A percentile compares a stretch with the other conserved stretches of the same genome.
Conservation (phyloP, 352 stramenopile species). For the Pythium utonaiense region DNA sequence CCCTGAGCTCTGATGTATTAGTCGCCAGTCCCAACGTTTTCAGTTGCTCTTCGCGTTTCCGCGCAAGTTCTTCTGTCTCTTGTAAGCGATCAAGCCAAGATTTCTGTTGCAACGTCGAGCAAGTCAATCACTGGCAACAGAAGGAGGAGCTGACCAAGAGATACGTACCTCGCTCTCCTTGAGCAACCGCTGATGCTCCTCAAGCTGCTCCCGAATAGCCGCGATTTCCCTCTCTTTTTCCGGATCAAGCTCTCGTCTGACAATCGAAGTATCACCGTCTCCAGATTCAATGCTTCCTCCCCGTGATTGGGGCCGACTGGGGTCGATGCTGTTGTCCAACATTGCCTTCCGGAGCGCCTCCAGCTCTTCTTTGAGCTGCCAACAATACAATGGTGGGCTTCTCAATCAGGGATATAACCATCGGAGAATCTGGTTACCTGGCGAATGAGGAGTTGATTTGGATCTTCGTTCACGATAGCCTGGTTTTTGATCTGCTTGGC, state of each 20-base stretch:
- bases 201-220: conserved; percentile 65
- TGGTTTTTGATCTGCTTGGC: conserved; percentile 94
- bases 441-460: conserved; percentile 83
- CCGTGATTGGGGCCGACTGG: conserved; percentile 45
- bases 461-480: conserved; percentile 90
- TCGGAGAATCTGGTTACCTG: too few species aligned
- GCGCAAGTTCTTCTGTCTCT: conserved; percentile 78
- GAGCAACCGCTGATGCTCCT: conserved; percentile 73
- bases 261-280: conserved; percentile 12
- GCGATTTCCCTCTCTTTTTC: conserved; percentile 55
- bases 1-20: conserved; percentile 53
- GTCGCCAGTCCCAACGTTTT: conserved; percentile 62
- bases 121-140: not conserved
- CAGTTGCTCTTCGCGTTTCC: conserved; percentile 76
- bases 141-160: not conserved
- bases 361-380: conserved; percentile 77
- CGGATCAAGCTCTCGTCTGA: conserved; percentile 31
- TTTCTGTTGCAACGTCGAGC: conserved; percentile 68
- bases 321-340: conserved; percentile 60
- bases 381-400: not conserved
- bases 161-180: conserved; percentile 62
- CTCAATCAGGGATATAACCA: too few species aligned
- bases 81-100: conserved; percentile 74
- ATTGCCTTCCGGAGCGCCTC: conserved; percentile 65
- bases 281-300: conserved; percentile 20